Base-by-base conservation (phyloP, 1,139 yeast species). In the Hemisphaericaspora xylofermentans region DNA sequence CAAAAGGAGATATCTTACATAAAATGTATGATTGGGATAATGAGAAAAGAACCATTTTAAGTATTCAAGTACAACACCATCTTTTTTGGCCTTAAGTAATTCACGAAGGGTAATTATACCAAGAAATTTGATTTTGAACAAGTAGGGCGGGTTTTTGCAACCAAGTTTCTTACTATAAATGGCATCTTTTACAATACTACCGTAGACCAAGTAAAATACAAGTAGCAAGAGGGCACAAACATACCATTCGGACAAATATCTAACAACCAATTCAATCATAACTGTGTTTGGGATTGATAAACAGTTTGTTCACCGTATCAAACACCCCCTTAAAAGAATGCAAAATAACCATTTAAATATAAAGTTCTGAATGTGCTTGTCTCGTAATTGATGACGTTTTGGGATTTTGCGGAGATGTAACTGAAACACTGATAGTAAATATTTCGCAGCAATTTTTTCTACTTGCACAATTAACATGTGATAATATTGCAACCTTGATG, bases 1-100 rank as follows among this genome's bases (percentile, higher is more conserved):
- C 32, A 54, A 53, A 35, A 48, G 53, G 17, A 67, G 63, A 38
- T 71, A 71, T 17, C 57, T 54, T 17, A 78, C 75, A 60, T 69
- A 72, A 45, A 59, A 51, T 8, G 55, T 45, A 8, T 38, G 37
- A 16, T 31, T 38, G 17, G 43, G 40, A 6, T 37, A 43, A 1
- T 42, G 43, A 4, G 39, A 43, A 46, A 65, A 58, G 3, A 42
- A 9, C 1, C 43, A 41, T 16, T 40, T 39, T 15, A 48, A 51
- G 42, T 43, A 56, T 40, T 64, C 67, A 35, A 56, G 57, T 43
- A 64, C 49, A 10, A 42, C 42, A 34, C 71, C 72, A 27, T 53
- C 52, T 7, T 38, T 43, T 41, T 61, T 61, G 27, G 43, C 40
- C 19, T 50, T 44, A 32, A 65, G 49, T 6, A 56, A 47, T 4